phyloP scores from a whole-genome alignment of 2,329 filamentous ascomycete species.

The Trichophaea hybrida region DNA sequence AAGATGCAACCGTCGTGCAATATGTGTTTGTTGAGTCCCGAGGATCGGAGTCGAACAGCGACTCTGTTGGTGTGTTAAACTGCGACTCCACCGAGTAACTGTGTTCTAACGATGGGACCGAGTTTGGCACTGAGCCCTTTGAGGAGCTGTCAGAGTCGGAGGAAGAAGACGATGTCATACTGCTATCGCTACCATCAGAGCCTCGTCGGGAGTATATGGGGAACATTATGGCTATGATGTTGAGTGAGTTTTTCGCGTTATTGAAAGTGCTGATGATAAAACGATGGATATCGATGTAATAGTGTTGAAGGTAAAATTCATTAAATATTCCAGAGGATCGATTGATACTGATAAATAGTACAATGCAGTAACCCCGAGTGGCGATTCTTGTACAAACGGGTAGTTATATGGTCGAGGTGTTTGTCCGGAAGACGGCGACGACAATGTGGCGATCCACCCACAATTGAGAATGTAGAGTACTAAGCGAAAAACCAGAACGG shows the following conservation, averaged over 20 bases:
- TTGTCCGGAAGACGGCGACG: not conserved
- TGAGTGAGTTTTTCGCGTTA: constrained; percentile 1
- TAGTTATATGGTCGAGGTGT: not conserved
- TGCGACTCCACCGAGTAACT: constrained; percentile 27
- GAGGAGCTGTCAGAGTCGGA: constrained; percentile 13
- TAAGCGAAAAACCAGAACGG: not conserved
- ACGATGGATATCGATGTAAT: not conserved
- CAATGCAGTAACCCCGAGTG: not conserved
- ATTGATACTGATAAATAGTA: not conserved
- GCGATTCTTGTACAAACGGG: not conserved
- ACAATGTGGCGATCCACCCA: not conserved
- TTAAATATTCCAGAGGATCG: not conserved
- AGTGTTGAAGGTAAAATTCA: not conserved
- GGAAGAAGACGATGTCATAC: constrained; percentile 15
- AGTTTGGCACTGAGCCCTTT: constrained; percentile 19
- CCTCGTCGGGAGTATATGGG: not conserved
- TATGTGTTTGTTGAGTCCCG: constrained; percentile 63
- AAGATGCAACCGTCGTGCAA: constrained; percentile 54
- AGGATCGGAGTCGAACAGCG: constrained; percentile 30
- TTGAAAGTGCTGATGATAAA: constrained; percentile 1
- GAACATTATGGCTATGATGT: not conserved
- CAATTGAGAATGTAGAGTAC: not conserved
- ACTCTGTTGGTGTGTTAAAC: constrained; percentile 23
- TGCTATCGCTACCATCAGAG: constrained; percentile 17
- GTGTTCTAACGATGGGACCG: constrained; percentile 22